A percentile compares a stretch with the other conserved stretches of the same genome.
These are phyloP conservation scores for Mrakia gelida DNA, from an alignment of 768 basidiomycete species.

Conservation along the genomic window DNA sequence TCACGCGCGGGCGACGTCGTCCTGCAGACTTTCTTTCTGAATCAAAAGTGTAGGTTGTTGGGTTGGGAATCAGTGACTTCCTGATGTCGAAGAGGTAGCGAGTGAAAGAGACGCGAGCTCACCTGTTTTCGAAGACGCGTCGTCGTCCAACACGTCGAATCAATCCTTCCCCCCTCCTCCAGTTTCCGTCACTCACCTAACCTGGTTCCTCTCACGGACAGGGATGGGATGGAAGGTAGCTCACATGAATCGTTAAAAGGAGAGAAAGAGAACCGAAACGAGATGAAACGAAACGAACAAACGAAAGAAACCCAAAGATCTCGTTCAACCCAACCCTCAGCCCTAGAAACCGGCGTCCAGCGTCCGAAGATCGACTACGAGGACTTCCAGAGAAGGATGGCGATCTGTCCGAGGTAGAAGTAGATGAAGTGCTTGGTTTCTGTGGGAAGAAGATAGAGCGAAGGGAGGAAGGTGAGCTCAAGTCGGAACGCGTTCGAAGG, in stretches of 20 bases:
- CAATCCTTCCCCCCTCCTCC: too few relatives aligned
- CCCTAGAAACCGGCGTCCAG: background rate
- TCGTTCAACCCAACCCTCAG: too few relatives aligned
- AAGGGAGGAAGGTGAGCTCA: background rate
- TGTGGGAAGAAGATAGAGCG: conserved; percentile 43
- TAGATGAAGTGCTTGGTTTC: conserved; percentile 99
- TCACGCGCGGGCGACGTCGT: too few relatives aligned
- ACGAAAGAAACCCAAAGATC: background rate
- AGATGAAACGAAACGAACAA: background rate
- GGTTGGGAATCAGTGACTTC: too few relatives aligned
- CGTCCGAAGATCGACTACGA: conserved; percentile 32
- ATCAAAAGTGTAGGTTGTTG: too few relatives aligned
- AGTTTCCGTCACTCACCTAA: too few relatives aligned
- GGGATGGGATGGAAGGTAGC: background rate
- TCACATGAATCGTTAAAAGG: background rate
- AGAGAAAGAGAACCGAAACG: background rate
- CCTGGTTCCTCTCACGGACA: background rate
- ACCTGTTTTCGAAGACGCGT: too few relatives aligned
- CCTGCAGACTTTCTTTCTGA: too few relatives aligned
- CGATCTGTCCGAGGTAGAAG: conserved; percentile 89
- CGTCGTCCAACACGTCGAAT: too few relatives aligned
- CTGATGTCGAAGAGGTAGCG: too few relatives aligned
- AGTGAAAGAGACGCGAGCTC: too few relatives aligned
- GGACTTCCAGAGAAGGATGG: conserved; percentile 61
- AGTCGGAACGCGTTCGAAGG: background rate